Base-by-base conservation (phyloP, 2,329 filamentous ascomycete genomes). In the Neopestalotiopsis rosae region DNA sequence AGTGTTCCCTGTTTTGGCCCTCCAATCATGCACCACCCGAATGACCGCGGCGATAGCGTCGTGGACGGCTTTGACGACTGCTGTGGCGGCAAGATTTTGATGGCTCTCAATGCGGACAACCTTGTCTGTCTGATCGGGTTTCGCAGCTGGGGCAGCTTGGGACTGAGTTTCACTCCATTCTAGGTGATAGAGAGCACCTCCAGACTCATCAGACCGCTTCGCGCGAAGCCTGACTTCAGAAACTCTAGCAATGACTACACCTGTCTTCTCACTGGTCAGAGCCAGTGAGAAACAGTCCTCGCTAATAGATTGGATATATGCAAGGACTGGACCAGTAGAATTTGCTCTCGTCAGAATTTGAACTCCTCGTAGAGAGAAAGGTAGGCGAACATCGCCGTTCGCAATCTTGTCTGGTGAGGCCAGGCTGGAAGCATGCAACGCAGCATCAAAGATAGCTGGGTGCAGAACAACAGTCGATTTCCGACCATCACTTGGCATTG, bases 391-490 rank as follows among this genome's bases (percentile, higher is more conserved):
- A 17, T 38, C 12, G 14, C 61, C 30, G n/a, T 32, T 45, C 12
- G 61, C 1, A 42, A 63, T 30, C 17, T 63, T 63, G 13, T 63
- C 61, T 2, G 61, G 34, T 42, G 28, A 28, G 17, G 61, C 61
- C 13, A 63, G 61, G 34, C 32, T 63, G 17, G 61, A 32, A 38
- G 61, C 61, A 42, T 63, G 61, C 61, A 63, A 32, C 6, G 61
- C 34, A 63, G 61, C 61, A 42, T 63, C 61, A 17, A 63, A 32
- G 5, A 63, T 6, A n/a, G 61, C 61, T 32, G 61, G 61, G 5
- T 63, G 61, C n/a, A 63, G 4, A 32, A 40, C n/a, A n/a, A 63
- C 3, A 20, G 24, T 32, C 30, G 61, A 42, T 17, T 63, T 63
- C 40, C 40, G 61, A 20, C 61, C 38, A 5, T 63, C 24, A 28